Evolutionary conservation across 768 basidiomycete species (phyloP), one percentile per base, ranked within the genome.

Genomic region (Amylocystis lapponica): DNA sequence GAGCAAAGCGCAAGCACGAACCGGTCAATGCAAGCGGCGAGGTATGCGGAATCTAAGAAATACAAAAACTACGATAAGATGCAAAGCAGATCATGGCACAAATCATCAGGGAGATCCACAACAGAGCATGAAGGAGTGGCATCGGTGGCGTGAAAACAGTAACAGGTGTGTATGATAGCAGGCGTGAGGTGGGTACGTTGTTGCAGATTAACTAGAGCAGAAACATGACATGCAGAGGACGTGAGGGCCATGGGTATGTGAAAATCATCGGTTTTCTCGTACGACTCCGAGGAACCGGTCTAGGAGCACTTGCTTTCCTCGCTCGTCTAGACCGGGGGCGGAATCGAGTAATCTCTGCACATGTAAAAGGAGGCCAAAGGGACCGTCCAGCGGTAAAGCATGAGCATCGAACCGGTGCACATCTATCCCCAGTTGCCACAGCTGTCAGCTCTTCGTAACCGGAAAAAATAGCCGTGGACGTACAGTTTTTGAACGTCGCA

Each of bases 401-500:
- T 82, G 76, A 16, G 79, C 80, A 58, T 88, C 86, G 54, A 83
- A 88, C 47, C 77, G 77, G 57, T 79, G 78, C 13, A 87, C 81
- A 63, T 84, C 85, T 87, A 48, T 6, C 34, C 2, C 12, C 9
- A 34, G 10, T 7, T 6, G 36, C n/a, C n/a, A n/a, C n/a, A 5
- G 36, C 19, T 12, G 23, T 37, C 9, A 37, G 19, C 36, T 8
- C 5, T 37, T 26, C 19, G 8, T 21, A 5, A 13, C 36, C 19
- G 10, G 36, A 14, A 9, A 30, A 27, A 20, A 6, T 22, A 34
- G 8, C 20, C 32, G 43, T 36, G 40, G 29, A 66, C 81, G 62
- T 59, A 86, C 86, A 87, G 56, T 69, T 78, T 62, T 81, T 86
- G 67, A 74, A 69, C 32, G 62, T 56, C 36, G 61, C 59, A 42